Conservation (phyloP, 140 eudicot genomes). For the Anethum foeniculum region DNA sequence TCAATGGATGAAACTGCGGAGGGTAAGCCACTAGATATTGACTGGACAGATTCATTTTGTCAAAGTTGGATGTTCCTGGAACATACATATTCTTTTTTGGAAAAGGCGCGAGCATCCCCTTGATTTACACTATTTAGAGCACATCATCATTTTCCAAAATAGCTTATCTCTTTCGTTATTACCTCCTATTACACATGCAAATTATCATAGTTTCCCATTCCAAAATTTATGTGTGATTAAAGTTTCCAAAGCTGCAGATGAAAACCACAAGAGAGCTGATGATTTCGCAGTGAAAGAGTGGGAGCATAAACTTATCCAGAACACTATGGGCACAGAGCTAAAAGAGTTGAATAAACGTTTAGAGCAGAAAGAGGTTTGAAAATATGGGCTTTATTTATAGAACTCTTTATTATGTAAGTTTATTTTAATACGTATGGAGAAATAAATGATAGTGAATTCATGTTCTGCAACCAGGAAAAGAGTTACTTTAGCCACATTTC, state of each 20-base stretch:
- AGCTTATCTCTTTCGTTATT: neutral
- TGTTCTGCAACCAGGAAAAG: neutral
- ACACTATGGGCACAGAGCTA: slow-evolving; percentile 49
- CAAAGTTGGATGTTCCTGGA: slow-evolving; percentile 5
- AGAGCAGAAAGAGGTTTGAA: slow-evolving; percentile 74
- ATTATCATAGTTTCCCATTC: neutral
- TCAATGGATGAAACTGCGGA: slow-evolving; percentile 50
- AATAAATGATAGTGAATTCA: neutral
- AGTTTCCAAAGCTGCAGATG: slow-evolving; percentile 31
- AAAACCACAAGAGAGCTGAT: slow-evolving; percentile 43
- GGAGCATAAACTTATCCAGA: slow-evolving; percentile 55
- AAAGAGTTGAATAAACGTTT: slow-evolving; percentile 49
- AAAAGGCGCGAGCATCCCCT: neutral
- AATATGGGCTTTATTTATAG: slow-evolving; percentile 10
- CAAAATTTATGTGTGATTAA: slow-evolving; percentile 1
- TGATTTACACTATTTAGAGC: neutral
- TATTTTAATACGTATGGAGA: neutral
- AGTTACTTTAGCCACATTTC: neutral
- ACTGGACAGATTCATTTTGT: neutral
- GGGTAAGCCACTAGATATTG: slow-evolving; percentile 31
- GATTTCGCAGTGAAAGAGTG: slow-evolving; percentile 53
- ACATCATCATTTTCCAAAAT: neutral
- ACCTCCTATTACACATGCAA: neutral
- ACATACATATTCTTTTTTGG: neutral
- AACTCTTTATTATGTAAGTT: neutral